Evolutionary conservation across 768 basidiomycete genomes (phyloP).

Genomic region (Coprinopsis marcescibilis): DNA sequence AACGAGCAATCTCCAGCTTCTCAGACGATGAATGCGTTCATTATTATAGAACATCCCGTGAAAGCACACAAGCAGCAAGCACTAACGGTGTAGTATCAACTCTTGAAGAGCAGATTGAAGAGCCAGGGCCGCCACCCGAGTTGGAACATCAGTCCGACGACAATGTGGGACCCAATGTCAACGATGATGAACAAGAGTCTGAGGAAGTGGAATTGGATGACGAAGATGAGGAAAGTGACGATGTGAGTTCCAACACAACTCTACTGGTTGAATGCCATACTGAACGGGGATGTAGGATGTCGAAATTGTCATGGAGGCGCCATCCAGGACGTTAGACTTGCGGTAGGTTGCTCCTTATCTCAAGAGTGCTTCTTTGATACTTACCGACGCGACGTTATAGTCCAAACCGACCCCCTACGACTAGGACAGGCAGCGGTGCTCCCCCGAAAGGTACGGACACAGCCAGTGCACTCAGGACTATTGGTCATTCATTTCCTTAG

Average conservation of each 20-base stretch:
- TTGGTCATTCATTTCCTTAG: slow-evolving; percentile 23
- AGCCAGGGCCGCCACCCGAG: slow-evolving; percentile 26
- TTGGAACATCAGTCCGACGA: background rate
- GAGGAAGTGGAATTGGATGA: slow-evolving; percentile 29
- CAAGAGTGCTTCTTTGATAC: no score
- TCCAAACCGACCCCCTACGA: slow-evolving; percentile 17
- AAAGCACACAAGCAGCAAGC: slow-evolving; percentile 28
- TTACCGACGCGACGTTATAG: slow-evolving; percentile 2
- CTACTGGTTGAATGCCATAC: background rate
- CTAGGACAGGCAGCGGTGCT: slow-evolving; percentile 9
- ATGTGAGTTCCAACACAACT: slow-evolving; percentile 27
- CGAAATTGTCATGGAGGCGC: slow-evolving; percentile 87
- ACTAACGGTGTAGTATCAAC: slow-evolving; percentile 46
- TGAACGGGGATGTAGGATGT: slow-evolving; percentile 49
- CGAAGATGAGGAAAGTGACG: slow-evolving; percentile 31
- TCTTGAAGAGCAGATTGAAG: slow-evolving; percentile 42
- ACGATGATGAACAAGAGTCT: slow-evolving; percentile 30
- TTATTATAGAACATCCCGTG: slow-evolving; percentile 24
- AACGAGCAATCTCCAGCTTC: no score
- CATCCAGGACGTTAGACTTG: slow-evolving; percentile 68
- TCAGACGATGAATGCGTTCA: slow-evolving; percentile 13
- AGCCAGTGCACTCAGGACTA: slow-evolving; percentile 3
- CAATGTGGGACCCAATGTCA: slow-evolving; percentile 19
- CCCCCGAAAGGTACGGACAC: slow-evolving; percentile 13
- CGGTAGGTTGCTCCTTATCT: slow-evolving; percentile 41